Percentiles rank a stretch among this genome's conserved stretches.
phyloP scores from a whole-genome alignment of 1,139 yeast species.

The Candida glucosophila region DNA sequence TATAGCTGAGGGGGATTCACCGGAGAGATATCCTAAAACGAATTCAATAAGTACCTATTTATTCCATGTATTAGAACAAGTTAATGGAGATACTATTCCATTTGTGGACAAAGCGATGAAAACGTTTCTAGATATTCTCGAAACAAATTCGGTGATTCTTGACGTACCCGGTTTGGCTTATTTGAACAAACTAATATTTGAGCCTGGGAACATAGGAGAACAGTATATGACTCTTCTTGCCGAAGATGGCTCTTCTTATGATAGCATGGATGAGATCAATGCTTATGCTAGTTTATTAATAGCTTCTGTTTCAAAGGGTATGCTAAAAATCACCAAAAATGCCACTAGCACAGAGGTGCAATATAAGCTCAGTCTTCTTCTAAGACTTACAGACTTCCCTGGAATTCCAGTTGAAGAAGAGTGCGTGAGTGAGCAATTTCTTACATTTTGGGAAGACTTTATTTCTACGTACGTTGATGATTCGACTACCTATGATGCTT shows the following conservation, averaged over 20 bases:
- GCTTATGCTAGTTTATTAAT: conserved; percentile 45
- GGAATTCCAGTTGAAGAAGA: conserved; percentile 64
- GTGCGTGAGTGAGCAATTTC: conserved; percentile 52
- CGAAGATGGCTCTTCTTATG: conserved; percentile 13
- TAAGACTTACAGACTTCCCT: conserved; percentile 52
- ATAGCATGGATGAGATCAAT: conserved; percentile 33
- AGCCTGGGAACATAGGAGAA: conserved; percentile 29
- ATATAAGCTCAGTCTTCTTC: conserved; percentile 38
- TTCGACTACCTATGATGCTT: conserved; percentile 32
- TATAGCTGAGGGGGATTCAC: conserved; percentile 26
- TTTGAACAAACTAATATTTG: conserved; percentile 26
- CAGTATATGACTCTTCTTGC: conserved; percentile 18
- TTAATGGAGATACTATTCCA: conserved; percentile 3
- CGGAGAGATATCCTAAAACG: conserved; percentile 21
- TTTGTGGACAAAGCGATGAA: conserved; percentile 21
- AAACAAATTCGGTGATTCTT: conserved; percentile 35
- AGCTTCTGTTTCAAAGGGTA: conserved; percentile 43
- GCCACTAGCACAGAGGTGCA: conserved; percentile 31
- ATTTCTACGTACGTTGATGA: conserved; percentile 57
- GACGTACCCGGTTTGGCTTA: conserved; percentile 13
- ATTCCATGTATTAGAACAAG: conserved; percentile 12
- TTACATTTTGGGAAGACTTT: conserved; percentile 75
- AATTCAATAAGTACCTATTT: conserved; percentile 10
- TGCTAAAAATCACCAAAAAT: conserved; percentile 39
- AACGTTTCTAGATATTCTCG: conserved; percentile 37